A percentile compares a stretch with the other conserved stretches of the same genome.
These are phyloP conservation scores for Comarum palustre DNA, from an alignment of 306 rosid species.

Conservation along the genomic window DNA sequence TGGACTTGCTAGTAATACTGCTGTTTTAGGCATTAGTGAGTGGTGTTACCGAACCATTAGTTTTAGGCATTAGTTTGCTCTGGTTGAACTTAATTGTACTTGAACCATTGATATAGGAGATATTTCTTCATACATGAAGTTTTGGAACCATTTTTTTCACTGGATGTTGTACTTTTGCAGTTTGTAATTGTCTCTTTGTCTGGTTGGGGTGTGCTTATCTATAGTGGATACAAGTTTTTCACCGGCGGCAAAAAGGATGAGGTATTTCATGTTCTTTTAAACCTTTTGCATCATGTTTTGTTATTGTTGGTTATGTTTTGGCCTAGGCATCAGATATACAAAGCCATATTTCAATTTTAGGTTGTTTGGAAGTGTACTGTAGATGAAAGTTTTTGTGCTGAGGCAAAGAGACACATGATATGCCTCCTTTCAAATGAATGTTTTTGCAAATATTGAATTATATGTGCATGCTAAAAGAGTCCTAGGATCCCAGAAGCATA, in stretches of 20 bases:
- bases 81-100: not conserved
- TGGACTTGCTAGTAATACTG: not conserved
- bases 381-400: not conserved
- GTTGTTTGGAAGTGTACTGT: not conserved
- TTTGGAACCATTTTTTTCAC: conserved; percentile 25
- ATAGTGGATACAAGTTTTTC: conserved; percentile 55
- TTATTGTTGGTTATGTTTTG: not conserved
- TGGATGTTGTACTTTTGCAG: conserved; percentile 43
- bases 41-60: too few relatives aligned
- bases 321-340: not conserved
- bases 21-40: not conserved
- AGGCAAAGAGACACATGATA: not conserved
- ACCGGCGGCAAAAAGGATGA: conserved; percentile 80
- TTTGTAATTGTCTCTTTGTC: conserved; percentile 71
- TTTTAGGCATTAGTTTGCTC: not conserved
- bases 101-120: not conserved
- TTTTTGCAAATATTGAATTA: not conserved
- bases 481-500: not conserved
- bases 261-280: conserved; percentile 44
- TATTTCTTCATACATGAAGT: not conserved
- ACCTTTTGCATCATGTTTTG: not conserved
- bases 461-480: not conserved
- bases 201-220: conserved; percentile 81
- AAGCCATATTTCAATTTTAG: not conserved
- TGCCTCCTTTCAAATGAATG: not conserved